Evolutionary conservation across 805 yeast species (phyloP).

Genomic region (Wickerhamomyces ciferrii): DNA sequence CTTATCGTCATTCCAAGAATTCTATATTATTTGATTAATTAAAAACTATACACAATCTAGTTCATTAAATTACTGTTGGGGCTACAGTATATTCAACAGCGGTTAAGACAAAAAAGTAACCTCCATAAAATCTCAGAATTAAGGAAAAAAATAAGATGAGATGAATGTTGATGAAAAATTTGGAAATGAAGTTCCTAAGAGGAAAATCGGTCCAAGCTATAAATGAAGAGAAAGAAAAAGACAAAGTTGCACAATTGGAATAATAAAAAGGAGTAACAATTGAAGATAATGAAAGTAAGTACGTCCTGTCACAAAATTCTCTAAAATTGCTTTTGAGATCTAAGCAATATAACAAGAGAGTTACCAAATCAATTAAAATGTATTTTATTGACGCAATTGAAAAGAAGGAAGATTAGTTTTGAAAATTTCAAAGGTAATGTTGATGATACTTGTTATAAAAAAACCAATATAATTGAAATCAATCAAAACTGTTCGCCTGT

Average conservation of each 20-base stretch:
- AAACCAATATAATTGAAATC: conserved; percentile 58
- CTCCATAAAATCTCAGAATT: conserved; percentile 63
- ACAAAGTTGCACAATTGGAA: too few relatives aligned
- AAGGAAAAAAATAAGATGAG: conserved; percentile 46
- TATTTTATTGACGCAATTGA: conserved; percentile 68
- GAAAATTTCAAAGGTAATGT: conserved; percentile 65
- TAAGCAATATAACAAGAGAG: conserved; percentile 81
- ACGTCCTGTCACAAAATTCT: conserved; percentile 43
- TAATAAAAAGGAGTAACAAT: conserved; percentile 12
- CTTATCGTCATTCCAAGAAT: conserved; percentile 77
- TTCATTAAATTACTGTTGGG: too few relatives aligned
- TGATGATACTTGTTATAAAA: conserved; percentile 67
- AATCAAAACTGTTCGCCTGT: conserved; percentile 82
- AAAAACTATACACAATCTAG: too few relatives aligned
- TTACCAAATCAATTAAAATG: conserved; percentile 84
- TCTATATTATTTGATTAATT: conserved; percentile 83
- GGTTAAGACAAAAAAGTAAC: conserved; percentile 89
- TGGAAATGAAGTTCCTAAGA: conserved; percentile 16
- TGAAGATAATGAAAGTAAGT: conserved; percentile 24
- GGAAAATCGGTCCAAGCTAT: conserved; percentile 1
- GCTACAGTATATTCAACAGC: conserved; percentile 95
- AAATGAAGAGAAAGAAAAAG: conserved; percentile 21
- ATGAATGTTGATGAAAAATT: conserved; percentile 36
- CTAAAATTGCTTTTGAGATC: conserved; percentile 60
- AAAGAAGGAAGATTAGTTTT: conserved; percentile 69